Evolutionary conservation across 345 rosid species (phyloP).

Genomic region (Lagerstroemia speciosa): DNA sequence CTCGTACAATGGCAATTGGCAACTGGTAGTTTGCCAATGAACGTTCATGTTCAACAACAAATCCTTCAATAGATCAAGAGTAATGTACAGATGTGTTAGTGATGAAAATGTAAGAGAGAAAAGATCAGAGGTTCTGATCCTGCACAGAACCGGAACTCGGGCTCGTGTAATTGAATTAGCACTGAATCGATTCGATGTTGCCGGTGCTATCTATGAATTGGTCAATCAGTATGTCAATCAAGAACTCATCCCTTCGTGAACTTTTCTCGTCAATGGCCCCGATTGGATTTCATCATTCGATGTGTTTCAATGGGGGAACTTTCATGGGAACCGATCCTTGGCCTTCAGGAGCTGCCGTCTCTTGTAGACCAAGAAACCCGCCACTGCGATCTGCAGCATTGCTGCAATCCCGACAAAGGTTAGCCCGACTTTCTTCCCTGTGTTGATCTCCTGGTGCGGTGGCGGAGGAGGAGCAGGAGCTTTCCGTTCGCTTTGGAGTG

Average conservation of each 20-base stretch:
- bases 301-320: constrained; percentile 13
- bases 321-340: constrained; percentile 20
- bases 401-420: constrained; percentile 60
- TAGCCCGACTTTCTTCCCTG: constrained; percentile 70
- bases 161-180: background rate
- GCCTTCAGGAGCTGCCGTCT: constrained; percentile 54
- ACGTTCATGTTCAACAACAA: constrained; percentile 23
- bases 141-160: background rate
- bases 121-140: too few species aligned
- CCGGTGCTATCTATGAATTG: background rate
- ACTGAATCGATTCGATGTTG: background rate
- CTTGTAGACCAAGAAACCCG: constrained; percentile 63
- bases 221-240: background rate
- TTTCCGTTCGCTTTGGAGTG: background rate
- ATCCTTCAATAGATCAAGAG: constrained; percentile 31
- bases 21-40: background rate
- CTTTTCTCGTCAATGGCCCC: background rate
- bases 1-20: too few species aligned
- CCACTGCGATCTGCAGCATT: constrained; percentile 60
- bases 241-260: background rate
- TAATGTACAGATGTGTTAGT: background rate
- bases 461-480: constrained; percentile 2
- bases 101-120: constrained; percentile 8
- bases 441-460: constrained; percentile 27
- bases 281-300: background rate